A percentile compares a stretch with the other conserved stretches of the same genome.
These are phyloP conservation scores for Globisporangium recalcitrans DNA, from an alignment of 352 stramenopile genomes.

Conservation along the genomic window DNA sequence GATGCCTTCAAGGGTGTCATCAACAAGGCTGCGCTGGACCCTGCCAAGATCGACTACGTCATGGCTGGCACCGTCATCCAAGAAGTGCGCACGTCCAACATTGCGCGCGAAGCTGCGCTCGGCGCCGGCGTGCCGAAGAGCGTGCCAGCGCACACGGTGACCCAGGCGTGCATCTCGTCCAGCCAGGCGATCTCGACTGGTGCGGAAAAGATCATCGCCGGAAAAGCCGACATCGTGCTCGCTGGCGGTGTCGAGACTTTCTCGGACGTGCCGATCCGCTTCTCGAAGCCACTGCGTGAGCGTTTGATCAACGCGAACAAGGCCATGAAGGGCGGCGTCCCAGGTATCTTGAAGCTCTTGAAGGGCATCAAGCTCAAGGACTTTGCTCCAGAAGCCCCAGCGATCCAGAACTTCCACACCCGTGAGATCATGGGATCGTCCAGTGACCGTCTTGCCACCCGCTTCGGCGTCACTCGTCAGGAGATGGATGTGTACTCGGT, in stretches of 20 bases:
- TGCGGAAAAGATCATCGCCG: slow-evolving; percentile 95
- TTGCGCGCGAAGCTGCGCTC: slow-evolving; percentile 94
- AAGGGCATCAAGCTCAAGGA: slow-evolving; percentile 93
- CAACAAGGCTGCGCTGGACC: slow-evolving; percentile 93
- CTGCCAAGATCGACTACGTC: slow-evolving; percentile 95
- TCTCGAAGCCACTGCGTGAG: slow-evolving; percentile 85
- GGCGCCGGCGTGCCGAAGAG: slow-evolving; percentile 93
- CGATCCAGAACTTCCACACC: slow-evolving; percentile 99
- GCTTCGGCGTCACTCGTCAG: slow-evolving; percentile 93
- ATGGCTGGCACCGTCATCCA: slow-evolving; percentile 96
- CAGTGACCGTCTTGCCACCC: slow-evolving; percentile 90
- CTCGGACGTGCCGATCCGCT: slow-evolving; percentile 96
- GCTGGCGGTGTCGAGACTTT: slow-evolving; percentile 97
- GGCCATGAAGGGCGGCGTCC: slow-evolving; percentile 92
- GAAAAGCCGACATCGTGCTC: slow-evolving; percentile 94
- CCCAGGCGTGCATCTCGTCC: slow-evolving; percentile 95
- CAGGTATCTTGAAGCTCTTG: slow-evolving; percentile 87
- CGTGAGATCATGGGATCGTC: slow-evolving; percentile 98
- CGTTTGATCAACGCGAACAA: slow-evolving; percentile 86
- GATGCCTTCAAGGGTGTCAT: slow-evolving; percentile 95
- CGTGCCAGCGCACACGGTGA: slow-evolving; percentile 95
- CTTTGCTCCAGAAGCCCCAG: slow-evolving; percentile 91
- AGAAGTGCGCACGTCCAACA: slow-evolving; percentile 97
- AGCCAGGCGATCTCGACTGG: slow-evolving; percentile 92
- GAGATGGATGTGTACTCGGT: slow-evolving; percentile 98